Percentiles rank a stretch among this genome's conserved stretches.
These are phyloP conservation scores for Amniculicola lignicola DNA, from an alignment of 495 filamentous ascomycete species.

Conservation along the genomic window DNA sequence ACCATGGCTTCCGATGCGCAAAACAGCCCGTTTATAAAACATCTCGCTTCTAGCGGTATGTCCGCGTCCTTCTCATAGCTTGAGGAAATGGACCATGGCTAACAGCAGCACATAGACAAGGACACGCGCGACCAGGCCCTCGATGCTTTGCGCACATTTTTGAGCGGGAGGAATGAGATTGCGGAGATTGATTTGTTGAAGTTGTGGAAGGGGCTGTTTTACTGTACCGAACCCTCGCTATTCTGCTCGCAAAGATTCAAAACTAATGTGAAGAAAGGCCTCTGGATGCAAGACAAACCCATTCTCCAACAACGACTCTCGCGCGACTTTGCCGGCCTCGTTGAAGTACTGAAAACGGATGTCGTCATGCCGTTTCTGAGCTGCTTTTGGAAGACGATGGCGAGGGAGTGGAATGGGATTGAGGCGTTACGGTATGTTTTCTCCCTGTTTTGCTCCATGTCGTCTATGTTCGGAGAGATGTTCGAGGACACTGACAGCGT, in stretches of 20 bases:
- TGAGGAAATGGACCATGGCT: neutral
- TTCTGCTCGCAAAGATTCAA: neutral
- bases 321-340: conserved; percentile 69
- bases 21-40: conserved; percentile 68
- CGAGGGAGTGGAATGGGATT: conserved; percentile 74
- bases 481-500: too few species aligned
- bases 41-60: conserved; percentile 74
- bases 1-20: conserved; percentile 44
- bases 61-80: neutral
- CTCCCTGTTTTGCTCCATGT: neutral
- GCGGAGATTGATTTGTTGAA: conserved; percentile 76
- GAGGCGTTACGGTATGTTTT: conserved; percentile 63
- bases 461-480: conserved; percentile 45
- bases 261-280: conserved; percentile 44
- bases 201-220: conserved; percentile 96
- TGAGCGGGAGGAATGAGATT: conserved; percentile 64
- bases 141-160: conserved; percentile 72
- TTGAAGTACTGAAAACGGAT: conserved; percentile 59
- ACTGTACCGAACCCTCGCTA: conserved; percentile 48
- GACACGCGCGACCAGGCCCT: conserved; percentile 43
- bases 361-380: conserved; percentile 63
- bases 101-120: conserved; percentile 27
- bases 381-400: conserved; percentile 89
- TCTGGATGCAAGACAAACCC: conserved; percentile 92
- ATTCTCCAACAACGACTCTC: conserved; percentile 81